Conservation (phyloP, 106 monocot genomes). For the Dendrobium catenatum region DNA sequence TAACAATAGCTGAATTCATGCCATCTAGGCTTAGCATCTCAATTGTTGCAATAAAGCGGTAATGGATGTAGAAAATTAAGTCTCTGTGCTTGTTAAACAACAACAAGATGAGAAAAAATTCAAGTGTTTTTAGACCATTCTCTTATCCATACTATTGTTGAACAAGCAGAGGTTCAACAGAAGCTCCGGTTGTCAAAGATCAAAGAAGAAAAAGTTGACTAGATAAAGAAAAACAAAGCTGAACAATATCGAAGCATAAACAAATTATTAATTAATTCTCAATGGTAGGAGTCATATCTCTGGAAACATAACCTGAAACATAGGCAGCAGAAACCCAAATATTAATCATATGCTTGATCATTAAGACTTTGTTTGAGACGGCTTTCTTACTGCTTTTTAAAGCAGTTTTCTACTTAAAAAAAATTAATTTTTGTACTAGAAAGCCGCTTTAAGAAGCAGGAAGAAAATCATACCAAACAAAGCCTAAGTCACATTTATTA, state of each 20-base stretch:
- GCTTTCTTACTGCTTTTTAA: too few species aligned
- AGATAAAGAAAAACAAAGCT: not conserved
- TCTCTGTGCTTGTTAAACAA: not conserved
- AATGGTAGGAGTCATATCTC: not conserved
- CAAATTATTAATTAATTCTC: not conserved
- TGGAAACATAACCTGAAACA: not conserved
- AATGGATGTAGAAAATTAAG: not conserved
- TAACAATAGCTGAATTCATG: not conserved
- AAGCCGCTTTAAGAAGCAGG: too few species aligned
- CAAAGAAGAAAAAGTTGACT: constrained; percentile 3
- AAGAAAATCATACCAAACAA: too few species aligned
- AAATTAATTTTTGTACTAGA: too few species aligned
- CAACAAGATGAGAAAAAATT: not conserved
- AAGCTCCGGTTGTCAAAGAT: not conserved
- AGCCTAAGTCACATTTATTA: not conserved
- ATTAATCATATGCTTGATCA: not conserved
- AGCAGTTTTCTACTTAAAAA: too few species aligned
- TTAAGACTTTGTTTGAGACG: too few species aligned
- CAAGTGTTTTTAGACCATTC: not conserved
- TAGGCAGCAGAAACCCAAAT: not conserved
- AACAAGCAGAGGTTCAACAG: not conserved
- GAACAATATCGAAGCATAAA: not conserved
- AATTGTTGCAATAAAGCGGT: not conserved
- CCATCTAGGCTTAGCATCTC: not conserved
- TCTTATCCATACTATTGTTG: not conserved